phyloP scores from a whole-genome alignment of 2,329 filamentous ascomycete genomes.

The Colletotrichum lini region DNA sequence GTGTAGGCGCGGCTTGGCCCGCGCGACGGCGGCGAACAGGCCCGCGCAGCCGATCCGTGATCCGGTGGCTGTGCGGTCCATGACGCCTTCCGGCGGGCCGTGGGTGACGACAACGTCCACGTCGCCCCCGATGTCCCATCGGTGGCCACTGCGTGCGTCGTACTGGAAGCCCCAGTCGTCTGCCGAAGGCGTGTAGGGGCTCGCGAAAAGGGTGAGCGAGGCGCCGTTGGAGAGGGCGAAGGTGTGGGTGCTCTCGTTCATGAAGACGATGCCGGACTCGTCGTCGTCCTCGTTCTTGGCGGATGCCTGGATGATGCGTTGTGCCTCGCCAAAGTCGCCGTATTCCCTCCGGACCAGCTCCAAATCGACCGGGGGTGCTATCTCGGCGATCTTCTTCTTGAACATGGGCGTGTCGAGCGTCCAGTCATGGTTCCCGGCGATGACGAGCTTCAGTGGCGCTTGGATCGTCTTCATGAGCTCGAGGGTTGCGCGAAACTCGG shows the following conservation, averaged over 20 bases:
- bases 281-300: conserved; percentile 22
- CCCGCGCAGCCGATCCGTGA: conserved; percentile 50
- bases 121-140: conserved; percentile 46
- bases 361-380: neutral
- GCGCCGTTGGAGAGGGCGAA: conserved; percentile 60
- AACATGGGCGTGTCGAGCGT: conserved; percentile 50
- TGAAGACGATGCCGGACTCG: conserved; percentile 47
- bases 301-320: conserved; percentile 48
- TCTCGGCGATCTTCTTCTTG: conserved; percentile 5
- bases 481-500: conserved; percentile 56
- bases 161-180: conserved; percentile 63
- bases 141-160: conserved; percentile 43
- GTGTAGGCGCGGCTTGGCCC: conserved; percentile 51
- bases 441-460: conserved; percentile 63
- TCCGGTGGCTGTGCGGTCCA: conserved; percentile 54
- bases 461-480: conserved; percentile 55
- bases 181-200: conserved; percentile 59
- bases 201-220: conserved; percentile 59
- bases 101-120: conserved; percentile 54
- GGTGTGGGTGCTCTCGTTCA: conserved; percentile 59
- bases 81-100: conserved; percentile 55
- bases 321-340: conserved; percentile 55
- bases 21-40: conserved; percentile 50
- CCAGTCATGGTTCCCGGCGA: conserved; percentile 68
- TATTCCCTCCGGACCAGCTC: conserved; percentile 49